Evolutionary conservation across 1,139 yeast species (phyloP).

Genomic region (Kazachstania sp.): DNA sequence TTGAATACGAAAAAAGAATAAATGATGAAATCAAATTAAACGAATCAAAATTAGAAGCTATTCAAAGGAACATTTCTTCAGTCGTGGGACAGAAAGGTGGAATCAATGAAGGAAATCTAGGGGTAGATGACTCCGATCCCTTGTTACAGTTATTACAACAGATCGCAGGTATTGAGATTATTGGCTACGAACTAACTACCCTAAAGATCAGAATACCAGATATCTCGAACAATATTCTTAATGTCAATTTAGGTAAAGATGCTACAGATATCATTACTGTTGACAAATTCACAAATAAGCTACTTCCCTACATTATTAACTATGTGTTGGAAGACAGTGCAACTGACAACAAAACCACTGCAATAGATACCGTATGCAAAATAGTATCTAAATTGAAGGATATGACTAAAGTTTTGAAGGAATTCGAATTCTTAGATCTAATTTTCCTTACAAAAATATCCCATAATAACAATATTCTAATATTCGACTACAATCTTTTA

Average conservation of each 20-base stretch:
- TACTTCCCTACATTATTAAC: neutral
- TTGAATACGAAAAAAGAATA: neutral
- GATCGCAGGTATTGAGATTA: conserved; percentile 1
- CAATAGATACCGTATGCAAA: neutral
- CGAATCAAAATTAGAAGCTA: neutral
- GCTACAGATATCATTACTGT: neutral
- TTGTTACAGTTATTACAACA: neutral
- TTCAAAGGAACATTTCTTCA: neutral
- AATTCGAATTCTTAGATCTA: conserved; percentile 6
- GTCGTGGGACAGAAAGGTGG: too few relatives aligned
- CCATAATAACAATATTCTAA: conserved; percentile 2
- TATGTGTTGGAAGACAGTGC: neutral
- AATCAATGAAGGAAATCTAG: neutral
- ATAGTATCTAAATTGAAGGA: conserved; percentile 3
- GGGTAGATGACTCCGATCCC: neutral
- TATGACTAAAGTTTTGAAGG: conserved; percentile 4
- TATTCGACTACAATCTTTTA: conserved; percentile 12
- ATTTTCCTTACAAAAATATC: conserved; percentile 9
- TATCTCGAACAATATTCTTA: neutral
- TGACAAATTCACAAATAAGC: neutral
- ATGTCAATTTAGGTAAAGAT: neutral
- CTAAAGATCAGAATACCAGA: conserved; percentile 1
- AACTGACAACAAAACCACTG: neutral
- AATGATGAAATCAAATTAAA: neutral
- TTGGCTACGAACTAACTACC: conserved; percentile 6